These are phyloP conservation scores for Suhomyces wounanorum DNA, from an alignment of 1,139 yeast genomes.

Conservation along the genomic window DNA sequence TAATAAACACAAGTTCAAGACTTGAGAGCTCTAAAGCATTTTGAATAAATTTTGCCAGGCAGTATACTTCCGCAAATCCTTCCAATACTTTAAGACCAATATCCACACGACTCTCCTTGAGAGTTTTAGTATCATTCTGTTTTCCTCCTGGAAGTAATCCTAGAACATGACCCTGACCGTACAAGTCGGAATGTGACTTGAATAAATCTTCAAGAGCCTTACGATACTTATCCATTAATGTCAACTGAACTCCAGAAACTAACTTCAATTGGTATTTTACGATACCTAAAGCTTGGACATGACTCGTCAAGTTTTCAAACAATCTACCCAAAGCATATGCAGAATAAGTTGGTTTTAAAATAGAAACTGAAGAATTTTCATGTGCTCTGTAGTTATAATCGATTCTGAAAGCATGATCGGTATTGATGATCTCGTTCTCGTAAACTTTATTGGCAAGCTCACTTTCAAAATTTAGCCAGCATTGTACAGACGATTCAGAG, in stretches of 20 bases:
- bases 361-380: constrained; percentile 26
- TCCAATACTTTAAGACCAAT: constrained; percentile 51
- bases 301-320: constrained; percentile 66
- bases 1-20: constrained; percentile 63
- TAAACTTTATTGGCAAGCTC: constrained; percentile 59
- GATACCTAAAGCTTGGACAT: constrained; percentile 57
- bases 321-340: constrained; percentile 63
- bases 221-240: constrained; percentile 60
- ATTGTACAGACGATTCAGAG: constrained; percentile 35
- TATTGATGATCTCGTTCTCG: constrained; percentile 52
- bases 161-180: constrained; percentile 37
- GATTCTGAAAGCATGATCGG: constrained; percentile 57
- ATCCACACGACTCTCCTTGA: constrained; percentile 38
- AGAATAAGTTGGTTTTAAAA: constrained; percentile 64
- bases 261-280: constrained; percentile 68
- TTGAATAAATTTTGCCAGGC: constrained; percentile 57
- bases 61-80: constrained; percentile 58
- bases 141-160: constrained; percentile 42
- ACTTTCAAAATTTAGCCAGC: constrained; percentile 70
- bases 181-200: constrained; percentile 48
- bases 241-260: constrained; percentile 69
- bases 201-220: constrained; percentile 50
- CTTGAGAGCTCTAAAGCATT: constrained; percentile 64
- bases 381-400: constrained; percentile 60
- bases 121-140: constrained; percentile 31